Percentiles rank a stretch among this genome's conserved stretches.
Conservation (phyloP, 2,329 filamentous ascomycete species). For the Didymella pomorum region DNA sequence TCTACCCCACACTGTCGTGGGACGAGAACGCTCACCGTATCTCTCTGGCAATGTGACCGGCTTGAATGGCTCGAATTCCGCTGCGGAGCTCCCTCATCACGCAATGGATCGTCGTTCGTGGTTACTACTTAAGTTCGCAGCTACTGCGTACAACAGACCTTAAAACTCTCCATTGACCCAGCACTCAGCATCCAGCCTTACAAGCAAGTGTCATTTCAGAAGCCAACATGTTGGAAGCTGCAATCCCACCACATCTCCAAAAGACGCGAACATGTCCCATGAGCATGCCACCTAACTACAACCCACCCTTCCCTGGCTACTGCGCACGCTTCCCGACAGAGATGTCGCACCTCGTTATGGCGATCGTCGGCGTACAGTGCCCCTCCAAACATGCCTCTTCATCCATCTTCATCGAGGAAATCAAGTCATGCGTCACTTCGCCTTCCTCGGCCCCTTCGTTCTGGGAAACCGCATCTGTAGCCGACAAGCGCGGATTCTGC, state of each 20-base stretch:
- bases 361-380: slow-evolving; percentile 47
- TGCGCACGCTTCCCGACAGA: slow-evolving; percentile 44
- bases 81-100: no score
- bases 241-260: slow-evolving; percentile 35
- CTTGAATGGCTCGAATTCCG: neutral
- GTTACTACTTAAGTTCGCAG: neutral
- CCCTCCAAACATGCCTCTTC: slow-evolving; percentile 1
- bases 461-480: slow-evolving; percentile 43
- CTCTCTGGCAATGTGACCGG: neutral
- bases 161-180: neutral
- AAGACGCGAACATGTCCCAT: slow-evolving; percentile 28
- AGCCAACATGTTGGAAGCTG: slow-evolving; percentile 32
- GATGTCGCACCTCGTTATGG: slow-evolving; percentile 46
- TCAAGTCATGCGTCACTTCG: slow-evolving; percentile 25
- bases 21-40: neutral
- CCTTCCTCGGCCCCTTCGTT: slow-evolving; percentile 25
- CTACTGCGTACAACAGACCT: neutral
- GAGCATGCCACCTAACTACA: slow-evolving; percentile 34
- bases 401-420: slow-evolving; percentile 20
- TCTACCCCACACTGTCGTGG: neutral
- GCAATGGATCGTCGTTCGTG: neutral
- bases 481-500: neutral
- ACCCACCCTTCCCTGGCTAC: slow-evolving; percentile 45
- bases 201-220: neutral
- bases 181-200: no score